Conservation (phyloP, 352 stramenopile species). For the Discostella stelligera region DNA sequence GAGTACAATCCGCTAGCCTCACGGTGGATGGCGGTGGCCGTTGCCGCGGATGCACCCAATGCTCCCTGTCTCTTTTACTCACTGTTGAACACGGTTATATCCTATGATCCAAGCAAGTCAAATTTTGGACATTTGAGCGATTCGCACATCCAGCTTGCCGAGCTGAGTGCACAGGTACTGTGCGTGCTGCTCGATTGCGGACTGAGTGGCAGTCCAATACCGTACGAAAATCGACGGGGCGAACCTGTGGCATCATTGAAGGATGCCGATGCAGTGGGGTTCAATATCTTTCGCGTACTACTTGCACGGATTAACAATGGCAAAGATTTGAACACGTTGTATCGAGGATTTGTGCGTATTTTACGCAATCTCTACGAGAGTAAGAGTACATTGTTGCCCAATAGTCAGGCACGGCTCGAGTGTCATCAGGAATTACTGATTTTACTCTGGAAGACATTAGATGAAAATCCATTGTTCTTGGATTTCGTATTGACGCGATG, state of each 20-base stretch:
- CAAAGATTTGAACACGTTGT: constrained; percentile 90
- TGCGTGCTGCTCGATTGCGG: constrained; percentile 92
- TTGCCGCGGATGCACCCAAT: constrained; percentile 89
- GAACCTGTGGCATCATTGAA: constrained; percentile 65
- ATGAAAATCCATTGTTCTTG: constrained; percentile 95
- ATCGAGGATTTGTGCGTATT: constrained; percentile 91
- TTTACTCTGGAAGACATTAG: constrained; percentile 96
- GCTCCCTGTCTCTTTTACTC: constrained; percentile 94
- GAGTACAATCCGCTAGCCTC: constrained; percentile 89
- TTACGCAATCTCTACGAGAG: constrained; percentile 94
- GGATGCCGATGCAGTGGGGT: constrained; percentile 62
- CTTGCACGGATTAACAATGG: constrained; percentile 75
- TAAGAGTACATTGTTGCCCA: constrained; percentile 91
- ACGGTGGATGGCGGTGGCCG: constrained; percentile 89
- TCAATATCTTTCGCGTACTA: constrained; percentile 85
- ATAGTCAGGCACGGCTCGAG: constrained; percentile 91
- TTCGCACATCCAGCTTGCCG: constrained; percentile 88
- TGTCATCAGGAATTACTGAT: constrained; percentile 97
- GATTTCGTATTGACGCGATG: constrained; percentile 91
- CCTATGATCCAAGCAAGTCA: constrained; percentile 89
- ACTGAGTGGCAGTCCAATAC: constrained; percentile 81
- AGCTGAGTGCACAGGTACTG: constrained; percentile 90
- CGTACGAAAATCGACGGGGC: constrained; percentile 58
- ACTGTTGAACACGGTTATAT: constrained; percentile 92
- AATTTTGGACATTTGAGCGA: constrained; percentile 73